Conservation (phyloP, 2,329 filamentous ascomycete genomes). For the Fusarium paranaense region DNA sequence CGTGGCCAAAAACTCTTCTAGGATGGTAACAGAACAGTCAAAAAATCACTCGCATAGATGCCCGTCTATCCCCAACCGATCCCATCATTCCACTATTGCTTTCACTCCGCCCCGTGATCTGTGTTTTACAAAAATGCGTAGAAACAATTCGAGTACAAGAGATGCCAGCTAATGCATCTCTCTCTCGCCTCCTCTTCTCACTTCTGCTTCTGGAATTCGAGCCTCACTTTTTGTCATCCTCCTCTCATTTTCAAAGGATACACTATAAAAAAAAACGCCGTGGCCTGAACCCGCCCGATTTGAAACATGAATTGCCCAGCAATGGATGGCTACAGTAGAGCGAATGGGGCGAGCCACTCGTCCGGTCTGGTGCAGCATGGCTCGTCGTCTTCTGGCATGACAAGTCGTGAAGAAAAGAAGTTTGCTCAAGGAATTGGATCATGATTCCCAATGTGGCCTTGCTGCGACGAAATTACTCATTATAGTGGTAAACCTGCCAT, state of each 20-base stretch:
- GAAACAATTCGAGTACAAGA: neutral
- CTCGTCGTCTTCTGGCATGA: conserved; percentile 23
- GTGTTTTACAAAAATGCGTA: conserved; percentile 5
- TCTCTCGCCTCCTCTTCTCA: neutral
- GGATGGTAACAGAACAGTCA: neutral
- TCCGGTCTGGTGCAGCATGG: conserved; percentile 6
- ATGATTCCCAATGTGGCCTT: conserved; percentile 9
- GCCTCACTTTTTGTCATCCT: conserved; percentile 6
- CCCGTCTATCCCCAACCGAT: conserved; percentile 1
- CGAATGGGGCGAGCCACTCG: neutral
- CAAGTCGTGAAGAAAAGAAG: conserved; percentile 25
- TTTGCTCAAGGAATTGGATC: conserved; percentile 13
- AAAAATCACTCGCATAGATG: conserved; percentile 6
- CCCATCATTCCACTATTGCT: neutral
- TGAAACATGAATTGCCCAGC: conserved; percentile 28
- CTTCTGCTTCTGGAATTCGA: neutral
- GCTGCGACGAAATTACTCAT: conserved; percentile 70
- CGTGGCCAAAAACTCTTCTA: neutral
- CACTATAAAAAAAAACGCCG: conserved; percentile 42
- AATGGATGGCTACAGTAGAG: conserved; percentile 13
- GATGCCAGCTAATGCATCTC: neutral
- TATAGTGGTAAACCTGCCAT: conserved; percentile 85
- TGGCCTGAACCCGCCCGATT: conserved; percentile 38
- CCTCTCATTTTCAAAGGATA: conserved; percentile 23
- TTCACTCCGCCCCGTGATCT: neutral